Percentiles rank a stretch among this genome's conserved stretches.
These are phyloP conservation scores for Yarrowia sp. DNA, from an alignment of 805 yeast species.

Conservation along the genomic window DNA sequence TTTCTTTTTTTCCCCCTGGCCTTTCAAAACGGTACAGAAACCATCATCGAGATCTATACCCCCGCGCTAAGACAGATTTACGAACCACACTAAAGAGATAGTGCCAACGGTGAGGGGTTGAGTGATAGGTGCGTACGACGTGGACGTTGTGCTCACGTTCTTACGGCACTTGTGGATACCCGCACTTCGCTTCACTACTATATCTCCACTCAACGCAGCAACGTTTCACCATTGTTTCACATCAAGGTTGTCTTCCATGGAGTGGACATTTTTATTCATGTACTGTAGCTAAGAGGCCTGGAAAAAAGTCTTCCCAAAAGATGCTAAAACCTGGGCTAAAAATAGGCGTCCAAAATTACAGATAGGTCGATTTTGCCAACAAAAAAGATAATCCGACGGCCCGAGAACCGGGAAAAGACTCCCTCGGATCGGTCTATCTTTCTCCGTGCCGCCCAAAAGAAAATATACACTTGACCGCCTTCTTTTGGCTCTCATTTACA, in stretches of 20 bases:
- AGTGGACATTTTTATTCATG: neutral
- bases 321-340: neutral
- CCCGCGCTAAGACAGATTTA: too few species aligned
- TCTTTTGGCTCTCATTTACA: neutral
- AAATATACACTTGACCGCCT: neutral
- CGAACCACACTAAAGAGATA: too few species aligned
- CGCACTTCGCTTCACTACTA: too few species aligned
- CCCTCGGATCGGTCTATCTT: too few species aligned
- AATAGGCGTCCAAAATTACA: neutral
- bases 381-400: neutral
- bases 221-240: slow-evolving; percentile 33
- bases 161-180: too few species aligned
- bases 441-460: neutral
- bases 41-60: too few species aligned
- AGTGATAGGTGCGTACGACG: too few species aligned
- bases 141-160: too few species aligned
- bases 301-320: neutral
- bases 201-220: slow-evolving; percentile 2
- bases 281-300: too few species aligned
- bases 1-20: slow-evolving; percentile 15
- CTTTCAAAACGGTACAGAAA: too few species aligned
- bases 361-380: neutral
- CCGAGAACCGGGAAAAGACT: neutral
- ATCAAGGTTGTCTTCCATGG: neutral
- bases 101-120: neutral